Percentiles rank a stretch among this genome's conserved stretches.
Evolutionary conservation across 345 rosid species (phyloP).

Genomic region (Melaleuca alternifolia): DNA sequence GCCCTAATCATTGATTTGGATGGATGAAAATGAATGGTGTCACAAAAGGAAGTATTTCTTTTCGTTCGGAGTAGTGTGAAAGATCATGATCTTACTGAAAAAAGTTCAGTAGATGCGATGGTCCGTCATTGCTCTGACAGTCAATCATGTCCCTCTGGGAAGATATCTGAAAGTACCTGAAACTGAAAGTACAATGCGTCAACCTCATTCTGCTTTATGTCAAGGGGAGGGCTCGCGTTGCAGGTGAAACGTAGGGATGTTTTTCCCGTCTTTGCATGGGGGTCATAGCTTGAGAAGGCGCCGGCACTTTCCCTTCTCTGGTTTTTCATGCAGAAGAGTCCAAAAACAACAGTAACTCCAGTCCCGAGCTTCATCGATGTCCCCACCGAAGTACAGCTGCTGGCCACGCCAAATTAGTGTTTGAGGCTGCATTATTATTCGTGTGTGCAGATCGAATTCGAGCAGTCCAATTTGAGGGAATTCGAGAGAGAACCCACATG

Average conservation of each 20-base stretch:
- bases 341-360: background rate
- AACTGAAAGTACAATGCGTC: no score
- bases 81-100: no score
- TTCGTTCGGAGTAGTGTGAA: background rate
- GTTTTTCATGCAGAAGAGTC: background rate
- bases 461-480: background rate
- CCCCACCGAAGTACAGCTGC: background rate
- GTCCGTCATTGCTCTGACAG: no score
- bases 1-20: background rate
- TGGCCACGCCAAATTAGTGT: rapidly evolving
- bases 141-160: no score
- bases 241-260: background rate
- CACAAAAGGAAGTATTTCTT: background rate
- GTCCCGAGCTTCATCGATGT: background rate
- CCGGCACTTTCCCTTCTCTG: background rate
- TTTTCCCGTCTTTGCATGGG: background rate
- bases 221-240: background rate
- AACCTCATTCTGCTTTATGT: no score
- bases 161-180: no score
- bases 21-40: no score
- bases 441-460: background rate
- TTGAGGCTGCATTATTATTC: background rate
- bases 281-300: background rate
- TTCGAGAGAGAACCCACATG: background rate
- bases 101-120: no score